Conservation (phyloP, 176 grass and related monocot species). For the Olyra latifolia region DNA sequence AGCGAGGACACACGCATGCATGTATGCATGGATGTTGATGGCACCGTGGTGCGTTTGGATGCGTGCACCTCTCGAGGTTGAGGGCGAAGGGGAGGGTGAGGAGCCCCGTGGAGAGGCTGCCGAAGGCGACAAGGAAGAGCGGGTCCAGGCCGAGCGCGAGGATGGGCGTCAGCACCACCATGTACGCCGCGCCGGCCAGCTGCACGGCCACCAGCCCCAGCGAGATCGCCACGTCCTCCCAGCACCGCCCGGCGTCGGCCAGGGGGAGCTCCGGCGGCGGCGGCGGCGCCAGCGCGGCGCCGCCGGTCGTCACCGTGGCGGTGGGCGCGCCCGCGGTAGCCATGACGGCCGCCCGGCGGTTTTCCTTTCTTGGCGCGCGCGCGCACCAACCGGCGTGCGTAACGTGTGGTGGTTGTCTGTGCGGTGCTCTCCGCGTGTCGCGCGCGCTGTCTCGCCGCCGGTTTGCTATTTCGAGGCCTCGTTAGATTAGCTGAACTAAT, state of each 20-base stretch:
- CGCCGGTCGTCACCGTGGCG: background rate
- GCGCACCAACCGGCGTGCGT: background rate
- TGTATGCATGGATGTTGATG: conserved; percentile 4
- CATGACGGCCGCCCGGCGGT: background rate
- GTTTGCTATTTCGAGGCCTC: conserved; percentile 19
- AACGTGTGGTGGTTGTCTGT: no score
- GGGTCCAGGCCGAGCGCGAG: conserved; percentile 67
- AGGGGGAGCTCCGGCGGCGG: background rate
- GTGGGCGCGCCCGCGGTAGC: background rate
- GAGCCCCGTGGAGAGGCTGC: conserved; percentile 52
- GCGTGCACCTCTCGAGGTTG: conserved; percentile 56
- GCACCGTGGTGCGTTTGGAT: no score
- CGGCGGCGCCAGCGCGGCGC: conserved; percentile 13
- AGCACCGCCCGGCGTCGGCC: conserved; percentile 8
- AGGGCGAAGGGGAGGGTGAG: conserved; percentile 59
- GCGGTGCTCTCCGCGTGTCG: background rate
- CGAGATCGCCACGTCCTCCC: conserved; percentile 61
- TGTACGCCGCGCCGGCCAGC: conserved; percentile 58
- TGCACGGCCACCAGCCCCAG: conserved; percentile 65
- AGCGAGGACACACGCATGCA: background rate
- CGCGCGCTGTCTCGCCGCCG: background rate
- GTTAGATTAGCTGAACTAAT: no score
- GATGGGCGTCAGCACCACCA: conserved; percentile 66
- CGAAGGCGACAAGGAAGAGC: conserved; percentile 68
- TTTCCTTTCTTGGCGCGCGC: background rate